These are phyloP conservation scores for Leishmania gerbilli DNA, from an alignment of 208 protist genomes.

Conservation along the genomic window DNA sequence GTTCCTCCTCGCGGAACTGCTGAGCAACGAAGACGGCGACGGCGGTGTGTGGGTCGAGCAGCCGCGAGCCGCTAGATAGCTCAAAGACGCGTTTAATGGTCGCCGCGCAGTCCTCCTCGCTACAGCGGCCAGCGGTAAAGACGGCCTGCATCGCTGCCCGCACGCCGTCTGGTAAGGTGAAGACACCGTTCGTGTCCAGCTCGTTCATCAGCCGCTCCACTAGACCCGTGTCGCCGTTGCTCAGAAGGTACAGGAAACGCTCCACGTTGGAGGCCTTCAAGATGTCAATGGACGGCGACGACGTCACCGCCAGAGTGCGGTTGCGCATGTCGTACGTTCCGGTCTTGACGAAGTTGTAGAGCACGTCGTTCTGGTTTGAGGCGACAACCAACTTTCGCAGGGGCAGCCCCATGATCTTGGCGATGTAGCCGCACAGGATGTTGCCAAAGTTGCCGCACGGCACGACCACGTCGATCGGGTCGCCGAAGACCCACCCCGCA, in stretches of 20 bases:
- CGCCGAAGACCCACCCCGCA: conserved; percentile 45
- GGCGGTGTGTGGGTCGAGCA: conserved; percentile 89
- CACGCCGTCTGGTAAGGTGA: conserved; percentile 55
- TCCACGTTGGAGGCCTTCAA: conserved; percentile 96
- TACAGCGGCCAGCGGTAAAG: conserved; percentile 74
- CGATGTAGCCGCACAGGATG: conserved; percentile 94
- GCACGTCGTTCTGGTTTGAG: conserved; percentile 96
- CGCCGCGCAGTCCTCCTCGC: conserved; percentile 73
- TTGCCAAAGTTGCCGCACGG: conserved; percentile 98
- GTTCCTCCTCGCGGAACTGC: conserved; percentile 49
- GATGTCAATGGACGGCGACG: conserved; percentile 93
- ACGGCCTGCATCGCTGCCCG: conserved; percentile 47
- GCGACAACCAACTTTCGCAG: conserved; percentile 92
- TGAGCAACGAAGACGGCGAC: conserved; percentile 77
- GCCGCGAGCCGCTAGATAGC: conserved; percentile 39
- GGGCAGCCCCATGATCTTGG: conserved; percentile 91
- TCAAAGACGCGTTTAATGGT: conserved; percentile 76
- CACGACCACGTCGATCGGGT: conserved; percentile 87
- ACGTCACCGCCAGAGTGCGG: conserved; percentile 50
- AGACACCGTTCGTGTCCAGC: conserved; percentile 65
- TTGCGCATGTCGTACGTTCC: conserved; percentile 83
- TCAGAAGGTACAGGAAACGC: conserved; percentile 93
- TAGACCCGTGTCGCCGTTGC: conserved; percentile 64
- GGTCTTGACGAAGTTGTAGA: conserved; percentile 91
- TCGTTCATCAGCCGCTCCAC: conserved; percentile 66